Conservation (phyloP, 2,329 filamentous ascomycete genomes). For the Aspergillus fumigatus region DNA sequence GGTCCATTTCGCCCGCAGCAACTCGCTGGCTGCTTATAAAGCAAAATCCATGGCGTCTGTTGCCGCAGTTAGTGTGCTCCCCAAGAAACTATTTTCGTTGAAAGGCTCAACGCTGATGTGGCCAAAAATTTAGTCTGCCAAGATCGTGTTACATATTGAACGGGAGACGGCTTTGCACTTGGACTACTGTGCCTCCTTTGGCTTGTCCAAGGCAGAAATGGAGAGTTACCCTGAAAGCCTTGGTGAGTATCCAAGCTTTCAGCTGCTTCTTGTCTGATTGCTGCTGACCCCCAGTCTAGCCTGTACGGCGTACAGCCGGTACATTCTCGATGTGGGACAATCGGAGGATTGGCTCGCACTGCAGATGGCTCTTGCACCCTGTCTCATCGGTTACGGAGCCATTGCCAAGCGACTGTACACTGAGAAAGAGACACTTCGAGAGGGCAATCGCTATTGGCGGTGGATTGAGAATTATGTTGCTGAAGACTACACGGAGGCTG, state of each 20-base stretch:
- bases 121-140: constrained; percentile 48
- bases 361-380: constrained; percentile 79
- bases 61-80: constrained; percentile 52
- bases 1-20: constrained; percentile 84
- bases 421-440: constrained; percentile 55
- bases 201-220: constrained; percentile 69
- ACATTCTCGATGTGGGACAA: constrained; percentile 82
- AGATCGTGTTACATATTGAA: constrained; percentile 71
- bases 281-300: constrained; percentile 40
- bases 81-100: not conserved
- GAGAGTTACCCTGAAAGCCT: constrained; percentile 68
- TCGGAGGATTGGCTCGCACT: constrained; percentile 84
- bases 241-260: constrained; percentile 44
- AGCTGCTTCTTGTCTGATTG: not conserved
- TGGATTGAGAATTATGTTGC: constrained; percentile 90
- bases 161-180: constrained; percentile 78
- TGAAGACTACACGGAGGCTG: constrained; percentile 71
- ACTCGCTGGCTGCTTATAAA: constrained; percentile 82
- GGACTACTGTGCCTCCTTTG: constrained; percentile 76
- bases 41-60: constrained; percentile 69
- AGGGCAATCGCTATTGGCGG: constrained; percentile 73
- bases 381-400: constrained; percentile 80
- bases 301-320: constrained; percentile 79
- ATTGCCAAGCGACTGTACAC: constrained; percentile 68
- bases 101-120: not conserved